A percentile compares a stretch with the other conserved stretches of the same genome.
phyloP scores from a whole-genome alignment of 805 yeast species.

The Cyberlindnera mississippiensis region DNA sequence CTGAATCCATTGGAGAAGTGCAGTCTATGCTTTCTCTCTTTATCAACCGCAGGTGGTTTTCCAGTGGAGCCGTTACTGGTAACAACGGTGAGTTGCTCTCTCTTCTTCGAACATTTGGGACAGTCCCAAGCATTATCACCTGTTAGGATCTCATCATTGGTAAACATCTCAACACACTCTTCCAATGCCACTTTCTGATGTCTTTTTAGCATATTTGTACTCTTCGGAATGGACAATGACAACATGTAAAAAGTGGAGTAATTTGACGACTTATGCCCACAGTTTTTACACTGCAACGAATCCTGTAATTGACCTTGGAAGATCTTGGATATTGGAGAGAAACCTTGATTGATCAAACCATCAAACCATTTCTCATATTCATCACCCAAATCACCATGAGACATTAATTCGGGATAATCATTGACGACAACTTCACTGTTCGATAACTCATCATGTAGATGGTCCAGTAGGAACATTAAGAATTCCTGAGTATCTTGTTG shows the following conservation, averaged over 20 bases:
- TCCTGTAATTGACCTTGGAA: slow-evolving; percentile 76
- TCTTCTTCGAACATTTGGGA: slow-evolving; percentile 52
- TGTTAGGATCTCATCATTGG: slow-evolving; percentile 57
- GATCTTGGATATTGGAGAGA: slow-evolving; percentile 59
- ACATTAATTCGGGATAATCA: slow-evolving; percentile 36
- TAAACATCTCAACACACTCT: slow-evolving; percentile 60
- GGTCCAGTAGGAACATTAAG: slow-evolving; percentile 59
- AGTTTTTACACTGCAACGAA: slow-evolving; percentile 56
- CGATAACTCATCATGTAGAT: slow-evolving; percentile 62
- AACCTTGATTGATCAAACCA: slow-evolving; percentile 51
- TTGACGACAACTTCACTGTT: slow-evolving; percentile 34
- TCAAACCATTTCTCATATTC: slow-evolving; percentile 65
- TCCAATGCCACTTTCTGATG: slow-evolving; percentile 43
- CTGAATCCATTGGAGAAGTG: slow-evolving; percentile 22
- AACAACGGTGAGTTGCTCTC: not conserved
- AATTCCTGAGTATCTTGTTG: slow-evolving; percentile 85
- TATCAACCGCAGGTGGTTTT: slow-evolving; percentile 1
- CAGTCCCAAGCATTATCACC: slow-evolving; percentile 85
- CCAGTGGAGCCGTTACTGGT: not conserved
- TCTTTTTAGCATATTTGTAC: slow-evolving; percentile 26
- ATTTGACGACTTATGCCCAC: slow-evolving; percentile 57
- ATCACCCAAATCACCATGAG: slow-evolving; percentile 35
- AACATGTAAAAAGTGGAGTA: slow-evolving; percentile 60
- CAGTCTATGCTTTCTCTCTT: slow-evolving; percentile 21
- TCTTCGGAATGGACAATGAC: slow-evolving; percentile 56